Percentiles rank a stretch among this genome's conserved stretches.
These are phyloP conservation scores for Eucommia ulmoides DNA, from an alignment of 257 asterid species.

Conservation along the genomic window DNA sequence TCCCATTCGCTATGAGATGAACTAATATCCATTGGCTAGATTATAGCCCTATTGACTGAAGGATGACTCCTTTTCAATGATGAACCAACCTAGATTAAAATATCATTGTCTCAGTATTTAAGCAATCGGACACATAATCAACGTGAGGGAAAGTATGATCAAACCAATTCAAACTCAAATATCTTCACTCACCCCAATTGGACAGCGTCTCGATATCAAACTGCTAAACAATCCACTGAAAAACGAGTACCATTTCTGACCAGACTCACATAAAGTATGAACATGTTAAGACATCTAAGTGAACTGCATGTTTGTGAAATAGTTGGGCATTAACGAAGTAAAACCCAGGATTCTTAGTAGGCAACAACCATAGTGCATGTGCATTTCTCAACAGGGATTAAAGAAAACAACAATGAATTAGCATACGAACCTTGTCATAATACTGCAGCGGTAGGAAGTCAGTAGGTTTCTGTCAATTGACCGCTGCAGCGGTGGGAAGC, in stretches of 20 bases:
- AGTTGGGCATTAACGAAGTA: no score
- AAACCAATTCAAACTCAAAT: neutral
- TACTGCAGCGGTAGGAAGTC: no score
- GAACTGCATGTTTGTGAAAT: no score
- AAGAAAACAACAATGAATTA: no score
- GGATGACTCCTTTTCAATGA: constrained; percentile 12
- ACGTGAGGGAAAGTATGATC: neutral
- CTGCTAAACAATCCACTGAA: neutral
- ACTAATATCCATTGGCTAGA: constrained; percentile 53
- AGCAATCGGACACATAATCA: constrained; percentile 12
- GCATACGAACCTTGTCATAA: no score
- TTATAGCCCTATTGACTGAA: constrained; percentile 36
- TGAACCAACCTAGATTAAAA: constrained; percentile 18
- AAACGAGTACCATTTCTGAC: neutral
- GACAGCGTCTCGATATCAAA: neutral
- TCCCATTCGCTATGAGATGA: constrained; percentile 80
- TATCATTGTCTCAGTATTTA: constrained; percentile 28
- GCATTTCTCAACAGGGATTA: no score
- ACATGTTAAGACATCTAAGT: neutral
- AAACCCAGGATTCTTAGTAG: no score
- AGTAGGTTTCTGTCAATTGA: no score
- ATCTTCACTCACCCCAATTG: neutral
- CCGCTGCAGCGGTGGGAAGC: no score
- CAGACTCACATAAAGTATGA: neutral
- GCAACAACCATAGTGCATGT: no score